Base-by-base conservation (phyloP, 371 early-diverging fungal species). In the Syncephalastrum monosporum region DNA sequence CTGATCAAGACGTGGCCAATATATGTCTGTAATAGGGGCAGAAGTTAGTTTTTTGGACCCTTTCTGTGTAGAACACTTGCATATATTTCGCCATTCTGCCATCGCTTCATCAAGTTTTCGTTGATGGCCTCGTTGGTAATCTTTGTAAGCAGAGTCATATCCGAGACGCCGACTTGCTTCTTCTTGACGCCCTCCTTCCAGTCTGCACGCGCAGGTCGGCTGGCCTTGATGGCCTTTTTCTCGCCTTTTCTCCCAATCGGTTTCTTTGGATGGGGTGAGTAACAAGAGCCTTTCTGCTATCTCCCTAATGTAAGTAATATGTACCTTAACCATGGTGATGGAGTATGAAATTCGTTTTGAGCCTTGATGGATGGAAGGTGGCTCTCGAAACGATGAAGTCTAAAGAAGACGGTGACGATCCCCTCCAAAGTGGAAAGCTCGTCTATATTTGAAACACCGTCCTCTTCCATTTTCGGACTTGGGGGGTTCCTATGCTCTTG, bases 1-100 rank as follows among this genome's bases (percentile, higher is more conserved):
- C 89, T 89, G 66, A 93, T 92, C 59, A 93, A 76, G 57, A 93
- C 93, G 72, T 92, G 88, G 19, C 92, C 92, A 62, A 93, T 93
- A 69, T 92, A 92, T 13, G 93, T 93, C 88, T 91, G 10, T 10
- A 33, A 80, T 25, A 41, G 41, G 19, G 15, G 15, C 50, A 56
- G 27, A 27, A 15, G n/a, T 44, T 56, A 23, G 45, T 46, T 24
- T 17, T 17, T 47, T 4, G 12, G 27, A 25, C 25, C 14, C 27
- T 25, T 33, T 41, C 29, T 16, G 14, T 24, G 13, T 13, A 19
- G 48, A 44, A 24, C 33, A 69, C 76, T 77, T 84, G 86, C 89
- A 74, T 92, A 92, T 56, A 92, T 92, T 68, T 91, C 91, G 54
- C 79, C 90, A 65, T 91, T 90, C 60, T 87, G 75, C 69, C 88